Evolutionary conservation across 805 yeast genomes (phyloP).

Genomic region (Debaryomyces castellii): DNA sequence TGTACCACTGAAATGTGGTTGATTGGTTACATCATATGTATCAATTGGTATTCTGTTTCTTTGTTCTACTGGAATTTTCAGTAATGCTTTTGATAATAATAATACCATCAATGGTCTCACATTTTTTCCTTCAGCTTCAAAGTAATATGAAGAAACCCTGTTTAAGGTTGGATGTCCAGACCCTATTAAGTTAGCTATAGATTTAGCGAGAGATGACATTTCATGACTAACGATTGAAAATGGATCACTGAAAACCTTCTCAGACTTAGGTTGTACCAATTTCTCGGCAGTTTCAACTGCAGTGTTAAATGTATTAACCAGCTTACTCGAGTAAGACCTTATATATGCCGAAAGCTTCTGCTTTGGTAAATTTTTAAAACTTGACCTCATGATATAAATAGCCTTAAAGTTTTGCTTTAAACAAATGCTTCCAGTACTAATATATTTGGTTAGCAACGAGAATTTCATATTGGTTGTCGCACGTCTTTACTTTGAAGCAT

Average conservation of each 20-base stretch:
- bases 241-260: slow-evolving; percentile 67
- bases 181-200: slow-evolving; percentile 84
- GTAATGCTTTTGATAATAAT: slow-evolving; percentile 76
- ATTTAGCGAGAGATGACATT: slow-evolving; percentile 84
- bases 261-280: slow-evolving; percentile 60
- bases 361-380: not conserved
- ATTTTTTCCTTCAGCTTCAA: slow-evolving; percentile 94
- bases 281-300: slow-evolving; percentile 75
- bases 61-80: slow-evolving; percentile 67
- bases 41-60: slow-evolving; percentile 67
- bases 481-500: not conserved
- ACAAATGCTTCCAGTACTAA: not conserved
- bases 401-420: not conserved
- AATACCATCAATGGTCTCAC: slow-evolving; percentile 89
- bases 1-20: slow-evolving; percentile 60
- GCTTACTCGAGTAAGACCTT: not conserved
- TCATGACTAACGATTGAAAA: slow-evolving; percentile 88
- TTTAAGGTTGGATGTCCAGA: slow-evolving; percentile 92
- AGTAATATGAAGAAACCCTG: slow-evolving; percentile 90
- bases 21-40: slow-evolving; percentile 62
- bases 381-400: not conserved
- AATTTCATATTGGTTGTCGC: not conserved
- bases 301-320: slow-evolving; percentile 33
- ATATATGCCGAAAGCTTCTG: not conserved
- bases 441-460: not conserved